phyloP scores from a whole-genome alignment of 169 alveolate species.

The Plasmodium relictum region DNA sequence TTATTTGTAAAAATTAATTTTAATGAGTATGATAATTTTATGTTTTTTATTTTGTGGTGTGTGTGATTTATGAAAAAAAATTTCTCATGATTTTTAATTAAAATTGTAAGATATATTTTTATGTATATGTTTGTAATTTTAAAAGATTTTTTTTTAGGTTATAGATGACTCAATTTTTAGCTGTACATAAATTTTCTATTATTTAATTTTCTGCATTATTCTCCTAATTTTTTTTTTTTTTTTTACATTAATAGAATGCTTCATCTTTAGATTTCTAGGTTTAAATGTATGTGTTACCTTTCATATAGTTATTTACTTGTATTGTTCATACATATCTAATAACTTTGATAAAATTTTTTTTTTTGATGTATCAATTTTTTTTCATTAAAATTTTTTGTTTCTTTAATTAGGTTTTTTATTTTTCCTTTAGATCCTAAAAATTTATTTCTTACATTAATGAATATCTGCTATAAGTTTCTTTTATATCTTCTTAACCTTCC shows the following conservation, averaged over 20 bases:
- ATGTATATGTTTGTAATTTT: constrained; percentile 6
- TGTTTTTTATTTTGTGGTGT: constrained; percentile 10
- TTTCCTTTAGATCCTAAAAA: constrained; percentile 18
- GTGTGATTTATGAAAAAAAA: constrained; percentile 4
- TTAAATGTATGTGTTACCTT: not conserved
- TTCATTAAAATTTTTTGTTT: constrained; percentile 4
- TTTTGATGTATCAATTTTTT: not conserved
- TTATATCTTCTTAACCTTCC: not conserved
- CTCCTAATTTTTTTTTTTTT: constrained; percentile 19
- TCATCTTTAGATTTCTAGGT: constrained; percentile 20
- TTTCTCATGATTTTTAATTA: constrained; percentile 13
- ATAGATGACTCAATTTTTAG: not conserved
- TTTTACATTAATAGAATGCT: constrained; percentile 35
- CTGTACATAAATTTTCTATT: constrained; percentile 33
- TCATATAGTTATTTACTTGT: constrained; percentile 26
- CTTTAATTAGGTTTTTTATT: not conserved
- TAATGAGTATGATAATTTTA: not conserved
- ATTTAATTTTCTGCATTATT: not conserved
- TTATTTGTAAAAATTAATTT: not conserved
- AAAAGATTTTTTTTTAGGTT: constrained; percentile 12
- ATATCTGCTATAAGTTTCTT: constrained; percentile 8
- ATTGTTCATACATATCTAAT: constrained; percentile 21
- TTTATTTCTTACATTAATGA: constrained; percentile 29
- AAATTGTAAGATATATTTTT: constrained; percentile 38
- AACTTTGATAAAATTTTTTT: not conserved